Evolutionary conservation across 257 asterid genomes (phyloP), one percentile per base, ranked within the genome.

Genomic region (Salvia hispanica): DNA sequence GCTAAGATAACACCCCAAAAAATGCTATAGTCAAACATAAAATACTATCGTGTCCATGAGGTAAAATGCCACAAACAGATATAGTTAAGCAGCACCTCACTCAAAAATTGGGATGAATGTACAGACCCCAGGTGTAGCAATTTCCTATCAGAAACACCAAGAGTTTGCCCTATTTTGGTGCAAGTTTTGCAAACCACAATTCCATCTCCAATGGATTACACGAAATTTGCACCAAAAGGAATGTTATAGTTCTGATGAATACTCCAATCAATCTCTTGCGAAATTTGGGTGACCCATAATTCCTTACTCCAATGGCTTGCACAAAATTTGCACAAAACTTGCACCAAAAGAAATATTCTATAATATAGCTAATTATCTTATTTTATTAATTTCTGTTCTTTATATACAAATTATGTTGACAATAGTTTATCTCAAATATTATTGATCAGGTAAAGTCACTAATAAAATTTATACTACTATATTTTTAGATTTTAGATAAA

Each of bases 71-170:
- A 33, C 39, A 39, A 56, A 60, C 40, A 52, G 58, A 56, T 47
- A 39, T 25, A 66, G 58, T 60, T 66, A 34, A 21, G 67, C 62
- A 63, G 61, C 66, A 71, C 43, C 74, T 44, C 56, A 15, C 63
- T 10, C 16, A 39, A 77, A 33, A 68, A 73, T 54, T 36, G 73
- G 56, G n/a, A 69, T 25, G 34, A 52, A 51, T 15, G 15, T 11
- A 34, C 62, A 31, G 73, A 36, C 45, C 56, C 62, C 60, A 33
- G 66, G 55, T 9, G 28, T 31, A 68, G 15, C 57, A 14, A 43
- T 51, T 15, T 40, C 62, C 55, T n/a, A 69, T 14, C 52, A 31
- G 47, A 9, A 36, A 66, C 48, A 37, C 18, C 52, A 66, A 10
- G 3, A 51, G 37, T 64, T 36, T 34, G 12, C 46, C 8, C 64